Evolutionary conservation across 169 alveolate genomes (phyloP), one percentile per base, ranked within the genome.

Genomic region (Neospora caninum): DNA sequence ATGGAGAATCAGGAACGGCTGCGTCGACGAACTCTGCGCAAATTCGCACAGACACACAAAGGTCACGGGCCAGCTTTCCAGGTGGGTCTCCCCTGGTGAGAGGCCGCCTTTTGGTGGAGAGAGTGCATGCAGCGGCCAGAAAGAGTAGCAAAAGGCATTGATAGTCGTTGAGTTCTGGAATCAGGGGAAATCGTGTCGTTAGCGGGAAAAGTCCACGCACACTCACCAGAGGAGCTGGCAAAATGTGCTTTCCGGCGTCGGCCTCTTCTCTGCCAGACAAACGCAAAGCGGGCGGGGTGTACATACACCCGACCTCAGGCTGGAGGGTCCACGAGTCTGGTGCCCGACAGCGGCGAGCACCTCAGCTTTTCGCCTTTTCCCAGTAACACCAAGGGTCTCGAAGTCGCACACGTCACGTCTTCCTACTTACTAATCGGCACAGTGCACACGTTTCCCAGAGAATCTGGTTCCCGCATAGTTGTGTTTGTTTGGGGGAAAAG

Each of bases 271-370:
- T 49, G 58, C 22, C 58, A 49, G 73, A 22, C 73, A 16, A 27
- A 64, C 25, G 20, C 73, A 64, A 64, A 64, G 73, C 73, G n/a
- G n/a, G 25, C n/a, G 73, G n/a, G 73, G 73, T 64, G n/a, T 64
- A 64, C 73, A 64, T 64, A 7, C 73, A 64, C 73, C 25, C 73
- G 73, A 16, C 73, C n/a, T 64, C 34, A 16, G n/a, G 73, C 73
- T 64, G 73, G n/a, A 16, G 73, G 31, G 25, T 22, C n/a, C 16
- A 64, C n/a, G n/a, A 64, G 73, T 0, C 73, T 64, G 34, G 7
- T 64, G 73, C 73, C n/a, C 73, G 73, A 64, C 73, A 64, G 73
- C 73, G 73, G 73, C 73, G 73, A 64, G 73, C 73, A 27, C n/a
- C 20, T 16, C 73, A 16, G 73, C n/a, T 64, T 64, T 16, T 27